Evolutionary conservation across 2,329 filamentous ascomycete genomes (phyloP).

Genomic region (Pochonia chlamydosporia): DNA sequence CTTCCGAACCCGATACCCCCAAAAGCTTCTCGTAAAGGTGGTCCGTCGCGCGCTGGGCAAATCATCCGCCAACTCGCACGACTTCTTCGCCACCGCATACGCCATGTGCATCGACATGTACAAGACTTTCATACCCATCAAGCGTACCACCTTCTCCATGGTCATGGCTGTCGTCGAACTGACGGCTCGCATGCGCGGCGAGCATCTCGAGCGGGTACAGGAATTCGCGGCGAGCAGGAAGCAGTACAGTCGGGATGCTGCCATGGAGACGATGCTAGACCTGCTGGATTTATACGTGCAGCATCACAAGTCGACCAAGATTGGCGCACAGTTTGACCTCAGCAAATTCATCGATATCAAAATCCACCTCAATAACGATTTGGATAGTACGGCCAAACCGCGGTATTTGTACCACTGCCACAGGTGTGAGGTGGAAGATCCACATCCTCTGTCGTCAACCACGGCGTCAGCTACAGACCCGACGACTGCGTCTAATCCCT

Average conservation of each 20-base stretch:
- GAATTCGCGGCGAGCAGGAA: constrained; percentile 43
- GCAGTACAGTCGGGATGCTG: constrained; percentile 40
- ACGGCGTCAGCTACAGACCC: constrained; percentile 10
- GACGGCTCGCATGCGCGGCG: constrained; percentile 60
- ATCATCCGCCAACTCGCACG: constrained; percentile 13
- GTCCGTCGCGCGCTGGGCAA: constrained; percentile 49
- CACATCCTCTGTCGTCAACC: constrained; percentile 25
- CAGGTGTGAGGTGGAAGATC: constrained; percentile 38
- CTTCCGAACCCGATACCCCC: constrained; percentile 82
- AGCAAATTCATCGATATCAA: constrained; percentile 80
- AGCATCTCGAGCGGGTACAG: constrained; percentile 44
- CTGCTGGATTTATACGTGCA: constrained; percentile 90
- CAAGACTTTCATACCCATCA: constrained; percentile 86
- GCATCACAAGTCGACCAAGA: constrained; percentile 65
- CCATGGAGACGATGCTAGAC: constrained; percentile 79
- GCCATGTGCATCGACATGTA: constrained; percentile 84
- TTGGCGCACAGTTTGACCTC: constrained; percentile 67
- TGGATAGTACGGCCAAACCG: constrained; percentile 55
- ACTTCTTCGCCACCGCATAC: constrained; percentile 65
- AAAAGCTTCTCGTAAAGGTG: constrained; percentile 79
- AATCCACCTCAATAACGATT: constrained; percentile 79
- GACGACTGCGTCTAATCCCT: constrained; percentile 29
- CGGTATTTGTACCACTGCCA: constrained; percentile 59
- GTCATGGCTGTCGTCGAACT: constrained; percentile 78
- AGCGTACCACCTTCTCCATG: constrained; percentile 82